A percentile compares a stretch with the other conserved stretches of the same genome.
Conservation (phyloP, 2,329 filamentous ascomycete genomes). For the Clonostachys rhizophaga region DNA sequence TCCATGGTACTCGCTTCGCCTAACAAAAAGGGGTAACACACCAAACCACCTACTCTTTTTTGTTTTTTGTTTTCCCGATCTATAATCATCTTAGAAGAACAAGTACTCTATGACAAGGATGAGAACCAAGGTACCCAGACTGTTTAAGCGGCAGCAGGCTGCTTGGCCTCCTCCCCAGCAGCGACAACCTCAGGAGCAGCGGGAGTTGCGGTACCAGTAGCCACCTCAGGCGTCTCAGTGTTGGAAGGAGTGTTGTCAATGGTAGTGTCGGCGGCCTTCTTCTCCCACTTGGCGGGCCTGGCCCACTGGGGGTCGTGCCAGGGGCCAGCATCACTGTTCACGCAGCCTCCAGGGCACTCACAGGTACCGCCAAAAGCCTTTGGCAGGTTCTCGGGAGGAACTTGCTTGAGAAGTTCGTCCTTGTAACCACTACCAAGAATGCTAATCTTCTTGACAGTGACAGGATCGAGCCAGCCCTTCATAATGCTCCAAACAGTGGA, state of each 20-base stretch:
- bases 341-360: constrained; percentile 76
- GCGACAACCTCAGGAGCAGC: constrained; percentile 22
- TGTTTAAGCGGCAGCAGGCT: constrained; percentile 1
- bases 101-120: too few relatives aligned
- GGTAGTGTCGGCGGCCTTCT: constrained; percentile 28
- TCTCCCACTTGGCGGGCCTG: constrained; percentile 60
- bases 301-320: constrained; percentile 74
- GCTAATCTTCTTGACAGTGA: constrained; percentile 95
- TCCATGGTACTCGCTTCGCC: not conserved
- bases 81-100: too few relatives aligned
- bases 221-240: constrained; percentile 24
- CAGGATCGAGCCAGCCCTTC: constrained; percentile 93
- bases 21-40: not conserved
- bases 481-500: constrained; percentile 78
- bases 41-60: too few relatives aligned
- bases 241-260: constrained; percentile 34
- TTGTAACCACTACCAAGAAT: constrained; percentile 80
- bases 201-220: constrained; percentile 18
- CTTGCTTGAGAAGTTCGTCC: constrained; percentile 76
- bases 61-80: too few relatives aligned
- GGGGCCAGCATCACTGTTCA: constrained; percentile 83
- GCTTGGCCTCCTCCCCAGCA: constrained; percentile 23
- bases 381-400: constrained; percentile 87
- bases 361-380: constrained; percentile 81
- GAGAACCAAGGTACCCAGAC: too few relatives aligned